Evolutionary conservation across 2,329 filamentous ascomycete genomes (phyloP).

Genomic region (Fusarium decemcellulare): DNA sequence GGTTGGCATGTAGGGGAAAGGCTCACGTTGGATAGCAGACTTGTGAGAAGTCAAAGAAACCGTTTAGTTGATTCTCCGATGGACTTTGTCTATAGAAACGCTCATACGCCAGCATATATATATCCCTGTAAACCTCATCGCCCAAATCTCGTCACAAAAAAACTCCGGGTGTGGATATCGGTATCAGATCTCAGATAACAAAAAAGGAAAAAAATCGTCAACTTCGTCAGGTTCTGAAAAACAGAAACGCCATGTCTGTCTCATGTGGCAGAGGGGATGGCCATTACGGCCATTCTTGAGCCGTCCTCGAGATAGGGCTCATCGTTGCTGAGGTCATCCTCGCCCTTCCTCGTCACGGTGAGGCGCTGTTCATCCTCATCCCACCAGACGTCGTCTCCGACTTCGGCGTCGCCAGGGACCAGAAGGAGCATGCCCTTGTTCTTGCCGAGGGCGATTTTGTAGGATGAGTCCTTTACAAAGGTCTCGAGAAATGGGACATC

Average conservation of each 20-base stretch:
- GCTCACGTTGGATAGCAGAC: neutral
- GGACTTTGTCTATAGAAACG: conserved; percentile 27
- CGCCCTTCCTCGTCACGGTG: conserved; percentile 37
- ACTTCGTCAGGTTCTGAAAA: conserved; percentile 6
- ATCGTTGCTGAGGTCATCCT: conserved; percentile 28
- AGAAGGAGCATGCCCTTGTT: conserved; percentile 45
- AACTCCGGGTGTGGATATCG: conserved; percentile 34
- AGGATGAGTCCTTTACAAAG: conserved; percentile 45
- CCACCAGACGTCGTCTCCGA: conserved; percentile 48
- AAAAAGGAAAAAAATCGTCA: conserved; percentile 16
- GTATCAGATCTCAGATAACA: conserved; percentile 18
- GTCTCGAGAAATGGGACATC: conserved; percentile 45
- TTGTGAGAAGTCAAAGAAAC: neutral
- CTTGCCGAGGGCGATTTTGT: conserved; percentile 46
- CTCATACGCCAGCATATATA: conserved; percentile 24
- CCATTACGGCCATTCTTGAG: conserved; percentile 40
- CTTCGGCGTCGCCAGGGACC: conserved; percentile 46
- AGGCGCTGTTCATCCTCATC: conserved; percentile 39
- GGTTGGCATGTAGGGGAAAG: neutral
- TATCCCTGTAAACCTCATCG: conserved; percentile 29
- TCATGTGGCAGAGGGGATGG: conserved; percentile 44
- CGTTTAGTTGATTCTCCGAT: neutral
- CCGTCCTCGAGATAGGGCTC: conserved; percentile 42
- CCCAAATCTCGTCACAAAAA: conserved; percentile 13
- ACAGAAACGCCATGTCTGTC: conserved; percentile 29